These are phyloP conservation scores for Pleurozium schreberi DNA, from an alignment of 225 moss, liverwort and hornwort genomes.

Conservation along the genomic window DNA sequence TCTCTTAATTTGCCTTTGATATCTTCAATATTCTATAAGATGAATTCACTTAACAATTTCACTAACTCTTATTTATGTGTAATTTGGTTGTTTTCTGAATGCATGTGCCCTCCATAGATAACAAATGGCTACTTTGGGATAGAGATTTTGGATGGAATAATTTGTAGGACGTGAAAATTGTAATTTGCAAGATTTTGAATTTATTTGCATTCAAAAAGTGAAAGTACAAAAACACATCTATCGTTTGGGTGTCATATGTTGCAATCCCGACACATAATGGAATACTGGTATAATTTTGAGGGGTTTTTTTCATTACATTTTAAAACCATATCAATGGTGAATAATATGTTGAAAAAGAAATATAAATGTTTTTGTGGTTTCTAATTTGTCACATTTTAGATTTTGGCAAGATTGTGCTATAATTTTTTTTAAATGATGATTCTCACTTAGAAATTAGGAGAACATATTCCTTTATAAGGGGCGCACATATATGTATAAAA, in stretches of 20 bases:
- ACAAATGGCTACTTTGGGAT: not conserved
- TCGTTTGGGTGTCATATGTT: no score
- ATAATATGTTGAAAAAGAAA: no score
- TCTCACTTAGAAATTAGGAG: not conserved
- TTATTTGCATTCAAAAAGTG: not conserved
- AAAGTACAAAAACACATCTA: not conserved
- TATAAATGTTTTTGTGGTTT: no score
- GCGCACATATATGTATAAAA: not conserved
- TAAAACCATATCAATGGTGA: no score
- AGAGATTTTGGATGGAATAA: not conserved
- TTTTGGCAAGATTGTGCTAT: no score
- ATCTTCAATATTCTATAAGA: not conserved
- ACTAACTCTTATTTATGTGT: not conserved
- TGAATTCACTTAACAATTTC: not conserved
- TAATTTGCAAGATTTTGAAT: not conserved
- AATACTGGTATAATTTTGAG: no score
- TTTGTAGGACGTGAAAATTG: not conserved
- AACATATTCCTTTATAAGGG: fast-evolving
- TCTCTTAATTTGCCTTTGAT: not conserved
- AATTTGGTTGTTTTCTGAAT: not conserved
- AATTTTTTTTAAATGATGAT: not conserved
- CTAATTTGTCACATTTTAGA: no score
- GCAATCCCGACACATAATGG: no score
- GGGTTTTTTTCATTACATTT: no score
- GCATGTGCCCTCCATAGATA: not conserved